Base-by-base conservation (phyloP, 2,329 filamentous ascomycete species). In the Ophidiomyces ophidiicola region DNA sequence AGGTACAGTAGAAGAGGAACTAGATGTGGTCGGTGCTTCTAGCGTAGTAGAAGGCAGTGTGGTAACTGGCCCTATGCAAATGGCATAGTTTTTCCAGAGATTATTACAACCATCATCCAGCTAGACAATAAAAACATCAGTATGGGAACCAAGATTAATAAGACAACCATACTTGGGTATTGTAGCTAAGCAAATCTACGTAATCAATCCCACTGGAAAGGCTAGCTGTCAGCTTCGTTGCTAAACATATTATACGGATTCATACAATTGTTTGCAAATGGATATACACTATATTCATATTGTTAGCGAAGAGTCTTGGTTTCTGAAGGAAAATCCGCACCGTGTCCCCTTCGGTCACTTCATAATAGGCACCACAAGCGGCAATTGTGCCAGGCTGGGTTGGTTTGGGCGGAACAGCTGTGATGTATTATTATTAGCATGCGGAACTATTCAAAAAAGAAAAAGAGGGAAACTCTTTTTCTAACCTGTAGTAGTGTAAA, bases 1-100 rank as follows among this genome's bases (percentile, higher is more conserved):
- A n/a, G 34, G 15, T 3, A 36, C 2, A 4, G 19, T 11, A 3
- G 23, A 28, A 5, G 34, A 28, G 34, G 26, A 18, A 17, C 14
- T n/a, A 28, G 25, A n/a, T 8, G 25, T 28, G 25, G 11, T 28
- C 25, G 25, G 14, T 8, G 11, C 25, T n/a, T 10, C 14, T 4
- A 4, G 7, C 14, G 3, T 4, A 28, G 25, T 28, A 10, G 25
- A 28, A 10, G 40, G 11, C n/a, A 18, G 18, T 24, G 33, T 28
- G 23, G 23, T 20, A 25, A 46, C 37, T 11, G 46, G 46, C 23
- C 42, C 44, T 11, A 48, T 32, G 28, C 46, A 48, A 11, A 48
- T 42, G 25, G 44, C 42, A n/a, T 46, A 43, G 23, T 44, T 44
- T 17, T 24, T 24, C 46, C 42, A 48, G 12, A 48, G 21, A 15